Evolutionary conservation across 768 basidiomycete species (phyloP).

Genomic region (Royoungia palumana): DNA sequence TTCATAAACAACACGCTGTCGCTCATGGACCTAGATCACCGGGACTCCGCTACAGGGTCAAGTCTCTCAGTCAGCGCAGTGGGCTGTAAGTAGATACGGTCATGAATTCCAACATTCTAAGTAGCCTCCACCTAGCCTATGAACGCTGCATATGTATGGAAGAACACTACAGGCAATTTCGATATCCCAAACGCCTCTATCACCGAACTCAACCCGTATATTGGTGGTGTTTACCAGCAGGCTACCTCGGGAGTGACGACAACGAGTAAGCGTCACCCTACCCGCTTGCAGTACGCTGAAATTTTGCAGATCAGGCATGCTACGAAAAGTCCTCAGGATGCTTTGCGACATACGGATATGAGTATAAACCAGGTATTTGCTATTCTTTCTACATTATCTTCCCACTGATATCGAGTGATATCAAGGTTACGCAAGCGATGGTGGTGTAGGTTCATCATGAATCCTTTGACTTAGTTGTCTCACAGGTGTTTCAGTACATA

Average conservation of each 20-base stretch:
- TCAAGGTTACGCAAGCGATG: slow-evolving; percentile 32
- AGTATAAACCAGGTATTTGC: slow-evolving; percentile 64
- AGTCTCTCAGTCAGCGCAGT: slow-evolving; percentile 85
- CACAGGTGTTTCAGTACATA: slow-evolving; percentile 53
- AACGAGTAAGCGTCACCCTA: slow-evolving; percentile 44
- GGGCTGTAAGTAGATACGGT: slow-evolving; percentile 51
- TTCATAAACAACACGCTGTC: neutral
- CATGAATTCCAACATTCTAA: neutral
- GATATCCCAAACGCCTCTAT: slow-evolving; percentile 51
- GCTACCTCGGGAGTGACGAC: slow-evolving; percentile 68
- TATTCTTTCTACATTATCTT: neutral
- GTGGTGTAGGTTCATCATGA: slow-evolving; percentile 42
- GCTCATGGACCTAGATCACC: slow-evolving; percentile 32
- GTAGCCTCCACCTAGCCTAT: slow-evolving; percentile 55
- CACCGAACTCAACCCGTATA: slow-evolving; percentile 61
- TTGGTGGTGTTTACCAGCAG: slow-evolving; percentile 79
- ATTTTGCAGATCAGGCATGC: slow-evolving; percentile 56
- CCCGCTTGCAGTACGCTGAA: neutral
- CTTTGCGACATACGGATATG: slow-evolving; percentile 73
- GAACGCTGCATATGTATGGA: slow-evolving; percentile 68
- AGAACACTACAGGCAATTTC: slow-evolving; percentile 58
- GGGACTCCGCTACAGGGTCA: slow-evolving; percentile 41
- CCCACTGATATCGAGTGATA: neutral
- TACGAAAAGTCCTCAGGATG: slow-evolving; percentile 53
- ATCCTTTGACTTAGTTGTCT: neutral